Percentiles rank a stretch among this genome's conserved stretches.
Evolutionary conservation across 257 asterid genomes (phyloP).

Genomic region (Rehmannia glutinosa): DNA sequence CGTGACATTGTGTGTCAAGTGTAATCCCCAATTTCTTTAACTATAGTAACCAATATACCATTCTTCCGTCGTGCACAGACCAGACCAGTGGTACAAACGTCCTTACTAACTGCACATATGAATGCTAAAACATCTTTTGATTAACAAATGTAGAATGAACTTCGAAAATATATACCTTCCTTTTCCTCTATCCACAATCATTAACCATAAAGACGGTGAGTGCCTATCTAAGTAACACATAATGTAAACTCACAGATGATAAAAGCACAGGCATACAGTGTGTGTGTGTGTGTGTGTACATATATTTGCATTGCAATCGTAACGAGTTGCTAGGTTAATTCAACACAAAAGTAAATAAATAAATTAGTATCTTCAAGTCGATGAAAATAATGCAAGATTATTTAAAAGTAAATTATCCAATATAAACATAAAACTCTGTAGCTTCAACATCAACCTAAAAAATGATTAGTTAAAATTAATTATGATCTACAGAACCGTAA

Average conservation of each 20-base stretch:
- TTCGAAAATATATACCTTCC: background rate
- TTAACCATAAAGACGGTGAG: background rate
- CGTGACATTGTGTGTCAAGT: too few species aligned
- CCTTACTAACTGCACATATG: background rate
- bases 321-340: background rate
- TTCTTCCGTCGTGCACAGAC: background rate
- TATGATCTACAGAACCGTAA: background rate
- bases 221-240: background rate
- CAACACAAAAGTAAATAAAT: background rate
- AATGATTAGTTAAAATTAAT: background rate
- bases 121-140: background rate
- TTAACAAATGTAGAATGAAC: background rate
- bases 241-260: background rate
- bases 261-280: background rate
- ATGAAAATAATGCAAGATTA: too few species aligned
- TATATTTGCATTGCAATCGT: too few species aligned
- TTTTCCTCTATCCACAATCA: background rate
- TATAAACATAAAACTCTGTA: background rate
- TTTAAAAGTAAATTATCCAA: too few species aligned
- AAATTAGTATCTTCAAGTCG: background rate
- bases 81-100: too few species aligned
- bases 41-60: background rate
- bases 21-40: too few species aligned
- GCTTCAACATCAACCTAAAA: background rate
- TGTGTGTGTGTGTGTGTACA: too few species aligned